Base-by-base conservation (phyloP, 371 early-diverging fungal genomes). In the Lichtheimia hyalospora region DNA sequence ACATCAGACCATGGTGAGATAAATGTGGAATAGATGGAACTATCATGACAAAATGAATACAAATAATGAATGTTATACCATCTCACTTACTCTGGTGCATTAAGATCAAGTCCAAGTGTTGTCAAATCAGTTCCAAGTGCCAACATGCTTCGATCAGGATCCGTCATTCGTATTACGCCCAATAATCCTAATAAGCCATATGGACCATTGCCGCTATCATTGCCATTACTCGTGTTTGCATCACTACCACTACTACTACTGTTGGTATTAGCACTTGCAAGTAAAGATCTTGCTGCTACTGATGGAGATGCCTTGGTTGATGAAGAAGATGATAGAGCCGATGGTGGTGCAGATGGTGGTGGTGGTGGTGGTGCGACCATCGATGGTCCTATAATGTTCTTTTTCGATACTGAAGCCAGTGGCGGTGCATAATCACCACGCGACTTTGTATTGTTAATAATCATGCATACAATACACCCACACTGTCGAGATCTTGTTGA, bases 1-100 rank as follows among this genome's bases (percentile, higher is more conserved):
- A 81, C 74, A 50, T 91, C 90, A 25, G 90, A 73, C 84, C 92
- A 94, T 39, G 93, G 93, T 16, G 92, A 87, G 49, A 87, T 85
- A 69, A 95, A 90, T 14, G 90, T 86, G 49, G 93, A 75, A 62
- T 91, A 89, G 48, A 95, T 75, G 18, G 85, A 73, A 28, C 86
- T 86, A 15, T 23, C 10, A 10, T 25, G 0, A 14, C 24, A 21
- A n/a, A n/a, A n/a, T n/a, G n/a, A n/a, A n/a, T n/a, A n/a, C n/a
- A n/a, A n/a, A n/a, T n/a, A n/a, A n/a, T n/a, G n/a, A n/a, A n/a
- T n/a, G n/a, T n/a, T n/a, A n/a, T n/a, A n/a, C n/a, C n/a, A n/a
- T 49, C 13, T 2, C 14, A 83, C 82, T 60, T 77, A 85, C 77
- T 86, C 89, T 58, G 84, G 66, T 25, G 89, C 81, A 66, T 85